A percentile compares a stretch with the other conserved stretches of the same genome.
These are phyloP conservation scores for Plasmodium falciparum DNA, from an alignment of 169 alveolate species.

Conservation along the genomic window DNA sequence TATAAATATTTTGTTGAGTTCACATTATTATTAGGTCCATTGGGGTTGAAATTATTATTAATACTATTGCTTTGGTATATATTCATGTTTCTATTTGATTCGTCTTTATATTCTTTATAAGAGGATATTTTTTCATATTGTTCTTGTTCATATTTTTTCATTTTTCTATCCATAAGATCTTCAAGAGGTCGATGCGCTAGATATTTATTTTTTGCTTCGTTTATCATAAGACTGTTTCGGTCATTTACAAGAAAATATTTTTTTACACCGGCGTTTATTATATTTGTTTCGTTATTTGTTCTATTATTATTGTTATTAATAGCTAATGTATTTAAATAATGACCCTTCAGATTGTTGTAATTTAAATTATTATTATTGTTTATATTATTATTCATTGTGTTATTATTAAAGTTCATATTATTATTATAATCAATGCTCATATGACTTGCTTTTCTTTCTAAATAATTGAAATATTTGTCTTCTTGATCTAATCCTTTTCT, in stretches of 20 bases:
- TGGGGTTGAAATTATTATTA: too few relatives aligned
- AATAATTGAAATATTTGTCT: neutral
- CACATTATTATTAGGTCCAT: too few relatives aligned
- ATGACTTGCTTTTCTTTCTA: neutral
- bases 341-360: too few relatives aligned
- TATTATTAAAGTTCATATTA: too few relatives aligned
- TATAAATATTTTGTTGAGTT: neutral
- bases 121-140: neutral
- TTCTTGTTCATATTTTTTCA: constrained; percentile 1
- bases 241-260: constrained; percentile 3
- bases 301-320: neutral
- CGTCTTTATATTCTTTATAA: neutral
- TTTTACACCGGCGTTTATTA: neutral
- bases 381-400: too few relatives aligned
- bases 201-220: neutral
- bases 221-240: neutral
- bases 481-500: constrained; percentile 2
- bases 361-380: too few relatives aligned
- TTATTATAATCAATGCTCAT: too few relatives aligned
- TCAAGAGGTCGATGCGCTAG: neutral
- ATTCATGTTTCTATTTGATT: too few relatives aligned
- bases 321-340: neutral
- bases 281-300: neutral
- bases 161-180: neutral
- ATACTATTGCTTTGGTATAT: too few relatives aligned